These are phyloP conservation scores for Silene coronaria DNA, from an alignment of 179 eudicot species.

Conservation along the genomic window DNA sequence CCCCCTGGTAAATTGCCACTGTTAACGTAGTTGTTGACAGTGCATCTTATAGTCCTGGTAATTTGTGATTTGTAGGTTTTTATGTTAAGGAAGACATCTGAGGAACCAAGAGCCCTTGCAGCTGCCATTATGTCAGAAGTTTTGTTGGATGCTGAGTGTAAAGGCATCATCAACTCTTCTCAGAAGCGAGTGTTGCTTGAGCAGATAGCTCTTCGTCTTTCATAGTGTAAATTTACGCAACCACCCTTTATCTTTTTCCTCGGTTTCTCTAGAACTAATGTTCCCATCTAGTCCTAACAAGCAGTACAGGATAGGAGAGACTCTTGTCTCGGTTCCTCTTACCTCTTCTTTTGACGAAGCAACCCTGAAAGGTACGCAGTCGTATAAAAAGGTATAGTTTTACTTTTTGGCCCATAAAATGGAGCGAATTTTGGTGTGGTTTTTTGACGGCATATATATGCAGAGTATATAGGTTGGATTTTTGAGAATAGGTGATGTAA, in stretches of 20 bases:
- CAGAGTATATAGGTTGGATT: neutral
- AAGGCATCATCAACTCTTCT: slow-evolving; percentile 57
- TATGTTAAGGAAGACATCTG: slow-evolving; percentile 67
- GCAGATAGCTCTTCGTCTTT: slow-evolving; percentile 75
- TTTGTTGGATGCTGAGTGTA: slow-evolving; percentile 69
- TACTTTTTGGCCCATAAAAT: slow-evolving; percentile 20
- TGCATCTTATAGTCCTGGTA: neutral
- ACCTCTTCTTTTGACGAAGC: neutral
- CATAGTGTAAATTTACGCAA: slow-evolving; percentile 30
- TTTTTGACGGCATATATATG: slow-evolving; percentile 6
- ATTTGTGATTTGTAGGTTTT: slow-evolving; percentile 41
- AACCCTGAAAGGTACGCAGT: neutral
- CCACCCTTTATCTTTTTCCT: neutral
- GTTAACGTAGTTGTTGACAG: too few species aligned
- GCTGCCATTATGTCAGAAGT: slow-evolving; percentile 79
- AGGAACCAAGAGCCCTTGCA: slow-evolving; percentile 80
- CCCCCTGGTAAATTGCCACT: too few species aligned
- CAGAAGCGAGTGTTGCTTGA: slow-evolving; percentile 67
- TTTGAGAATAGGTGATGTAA: slow-evolving; percentile 13
- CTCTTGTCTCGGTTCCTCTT: neutral
- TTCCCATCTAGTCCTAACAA: slow-evolving; percentile 24
- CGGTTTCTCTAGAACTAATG: slow-evolving; percentile 13
- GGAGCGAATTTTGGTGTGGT: slow-evolving; percentile 25
- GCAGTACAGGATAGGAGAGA: slow-evolving; percentile 14
- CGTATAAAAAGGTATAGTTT: slow-evolving; percentile 20